Evolutionary conservation across 2,329 filamentous ascomycete genomes (phyloP).

Genomic region (Mycosphaerella arachidis): DNA sequence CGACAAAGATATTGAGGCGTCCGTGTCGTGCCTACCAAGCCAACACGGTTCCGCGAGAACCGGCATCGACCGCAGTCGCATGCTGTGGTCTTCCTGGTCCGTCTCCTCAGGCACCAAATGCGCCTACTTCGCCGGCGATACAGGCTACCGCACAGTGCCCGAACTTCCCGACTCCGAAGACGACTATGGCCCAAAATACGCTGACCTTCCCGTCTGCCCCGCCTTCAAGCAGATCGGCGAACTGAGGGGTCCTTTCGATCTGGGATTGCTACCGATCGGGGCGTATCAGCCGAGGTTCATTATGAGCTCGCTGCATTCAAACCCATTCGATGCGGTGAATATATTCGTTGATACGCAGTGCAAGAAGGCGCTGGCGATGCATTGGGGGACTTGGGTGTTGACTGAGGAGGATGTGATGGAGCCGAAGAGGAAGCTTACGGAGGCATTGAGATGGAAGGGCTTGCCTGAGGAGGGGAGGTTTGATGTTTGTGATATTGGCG

Average conservation of each 20-base stretch:
- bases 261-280: conserved; percentile 89
- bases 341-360: conserved; percentile 84
- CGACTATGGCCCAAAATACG: conserved; percentile 65
- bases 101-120: conserved; percentile 68
- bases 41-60: conserved; percentile 75
- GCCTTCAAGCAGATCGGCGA: conserved; percentile 81
- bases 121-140: conserved; percentile 85
- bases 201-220: conserved; percentile 67
- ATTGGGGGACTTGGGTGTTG: conserved; percentile 85
- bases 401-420: conserved; percentile 82
- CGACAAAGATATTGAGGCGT: conserved; percentile 57
- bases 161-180: conserved; percentile 58
- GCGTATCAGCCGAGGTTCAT: conserved; percentile 72
- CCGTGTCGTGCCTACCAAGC: conserved; percentile 72
- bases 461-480: conserved; percentile 69
- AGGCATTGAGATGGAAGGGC: conserved; percentile 64
- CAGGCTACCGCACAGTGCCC: conserved; percentile 79
- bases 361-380: conserved; percentile 73
- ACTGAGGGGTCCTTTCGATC: conserved; percentile 77
- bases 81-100: conserved; percentile 86
- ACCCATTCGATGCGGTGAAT: conserved; percentile 81
- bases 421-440: conserved; percentile 67
- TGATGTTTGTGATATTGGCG: conserved; percentile 78
- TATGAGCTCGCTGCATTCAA: conserved; percentile 78
- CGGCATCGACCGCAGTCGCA: conserved; percentile 65